phyloP scores from a whole-genome alignment of 805 yeast species.

The Ogataea salicorniae region DNA sequence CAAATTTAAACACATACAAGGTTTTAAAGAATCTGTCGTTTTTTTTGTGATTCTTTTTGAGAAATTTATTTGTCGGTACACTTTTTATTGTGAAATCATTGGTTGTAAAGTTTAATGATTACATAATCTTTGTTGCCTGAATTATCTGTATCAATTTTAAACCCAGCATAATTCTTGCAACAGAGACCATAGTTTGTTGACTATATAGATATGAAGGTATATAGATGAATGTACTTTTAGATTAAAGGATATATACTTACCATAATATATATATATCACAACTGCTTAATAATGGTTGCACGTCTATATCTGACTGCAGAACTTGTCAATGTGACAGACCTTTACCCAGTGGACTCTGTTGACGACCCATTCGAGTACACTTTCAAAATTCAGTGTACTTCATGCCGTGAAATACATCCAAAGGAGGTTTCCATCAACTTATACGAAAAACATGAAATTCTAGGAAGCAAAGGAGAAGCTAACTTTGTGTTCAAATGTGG shows the following conservation, averaged over 20 bases:
- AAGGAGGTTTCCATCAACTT: constrained; percentile 66
- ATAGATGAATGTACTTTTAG: no score
- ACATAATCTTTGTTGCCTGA: no score
- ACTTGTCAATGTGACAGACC: constrained; percentile 31
- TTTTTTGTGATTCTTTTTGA: background rate
- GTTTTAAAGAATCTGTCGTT: background rate
- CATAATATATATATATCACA: no score
- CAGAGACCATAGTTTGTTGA: no score
- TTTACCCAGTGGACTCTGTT: constrained; percentile 53
- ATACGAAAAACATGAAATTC: constrained; percentile 58
- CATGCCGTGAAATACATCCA: constrained; percentile 73
- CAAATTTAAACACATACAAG: background rate
- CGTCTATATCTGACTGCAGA: constrained; percentile 32
- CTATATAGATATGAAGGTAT: no score
- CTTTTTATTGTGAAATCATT: no score
- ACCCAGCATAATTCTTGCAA: no score
- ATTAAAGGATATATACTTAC: no score
- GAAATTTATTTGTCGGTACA: background rate
- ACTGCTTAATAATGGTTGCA: constrained; percentile 16
- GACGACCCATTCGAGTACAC: constrained; percentile 67
- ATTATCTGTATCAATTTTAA: no score
- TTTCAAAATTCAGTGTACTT: constrained; percentile 68
- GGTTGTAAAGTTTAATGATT: no score
- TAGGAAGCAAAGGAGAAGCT: constrained; percentile 77
- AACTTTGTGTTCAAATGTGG: constrained; percentile 59